Base-by-base conservation (phyloP, 1,139 yeast genomes). In the Magnusiomyces paraingens region DNA sequence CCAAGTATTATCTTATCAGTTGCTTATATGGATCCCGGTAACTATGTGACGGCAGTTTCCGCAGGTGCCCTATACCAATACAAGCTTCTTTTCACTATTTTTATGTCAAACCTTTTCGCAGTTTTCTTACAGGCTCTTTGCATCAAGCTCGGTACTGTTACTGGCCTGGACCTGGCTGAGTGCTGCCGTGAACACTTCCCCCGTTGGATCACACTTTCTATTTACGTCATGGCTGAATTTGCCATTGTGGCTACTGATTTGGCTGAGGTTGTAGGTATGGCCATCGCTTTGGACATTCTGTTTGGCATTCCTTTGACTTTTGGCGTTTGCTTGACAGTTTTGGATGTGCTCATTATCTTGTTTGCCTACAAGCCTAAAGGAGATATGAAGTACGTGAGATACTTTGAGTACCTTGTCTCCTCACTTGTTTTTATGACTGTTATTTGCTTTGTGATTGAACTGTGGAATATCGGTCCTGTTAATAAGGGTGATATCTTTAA, bases 211-310 rank as follows among this genome's bases (percentile, higher is more conserved):
- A 83, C 84, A 60, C 66, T 71, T 56, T 58, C 69, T 0, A 59
- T 87, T 3, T 87, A 88, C 79, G 59, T 84, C 45, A 73, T 85
- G 57, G 91, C 95, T 0, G 95, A 87, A 66, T 75, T 79, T 63
- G 94, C 95, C 36, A 86, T 87, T 56, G 79, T 87, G 52, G 89
- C 95, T 1, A 87, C 95, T 0, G 95, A 87, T 72, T 77, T 87
- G 10, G 94, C 95, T 2, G 95, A 87, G 64, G 95, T 87, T 39
- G 85, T 87, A 54, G 95, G 95, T 63, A 81, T 89, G n/a, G 94
- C 95, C 3, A 82, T 87, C 62, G 91, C 95, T 0, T 72, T 87
- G 57, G 86, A 87, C 64, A 82, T 87, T 53, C 73, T 87, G 57
- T 62, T 85, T 47, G 76, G 76, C 52, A 74, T 87, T 15, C 95